These are phyloP conservation scores for Barnettozyma salicaria DNA, from an alignment of 805 yeast genomes.

Conservation along the genomic window DNA sequence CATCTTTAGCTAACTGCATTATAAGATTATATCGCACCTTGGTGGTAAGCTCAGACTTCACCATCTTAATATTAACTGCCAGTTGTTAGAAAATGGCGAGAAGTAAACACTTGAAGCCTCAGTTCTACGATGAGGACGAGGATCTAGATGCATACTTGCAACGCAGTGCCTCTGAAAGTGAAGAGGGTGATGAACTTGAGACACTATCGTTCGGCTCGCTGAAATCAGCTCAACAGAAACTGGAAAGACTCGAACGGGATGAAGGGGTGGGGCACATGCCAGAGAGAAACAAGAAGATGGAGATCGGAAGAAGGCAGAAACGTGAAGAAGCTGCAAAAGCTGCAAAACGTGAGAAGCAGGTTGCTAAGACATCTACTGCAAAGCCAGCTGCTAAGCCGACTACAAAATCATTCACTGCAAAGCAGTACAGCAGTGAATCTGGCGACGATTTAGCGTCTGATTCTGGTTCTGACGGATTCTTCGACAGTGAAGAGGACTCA, in stretches of 20 bases:
- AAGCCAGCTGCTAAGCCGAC: conserved; percentile 4
- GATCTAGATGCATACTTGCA: conserved; percentile 17
- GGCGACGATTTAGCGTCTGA: conserved; percentile 1
- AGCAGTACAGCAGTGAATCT: conserved; percentile 10
- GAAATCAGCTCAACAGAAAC: conserved; percentile 50
- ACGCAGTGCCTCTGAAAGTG: conserved; percentile 16
- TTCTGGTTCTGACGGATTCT: conserved; percentile 23
- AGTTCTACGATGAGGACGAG: conserved; percentile 19
- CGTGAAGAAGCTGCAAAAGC: conserved; percentile 1
- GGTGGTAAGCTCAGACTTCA: no score
- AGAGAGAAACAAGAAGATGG: conserved; percentile 1
- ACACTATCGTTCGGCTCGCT: conserved; percentile 62
- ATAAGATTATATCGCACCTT: no score
- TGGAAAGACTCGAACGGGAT: conserved; percentile 19
- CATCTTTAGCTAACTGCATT: not conserved
- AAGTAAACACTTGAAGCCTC: conserved; percentile 15
- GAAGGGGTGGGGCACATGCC: no score
- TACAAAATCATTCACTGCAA: conserved; percentile 16
- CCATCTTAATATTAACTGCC: not conserved
- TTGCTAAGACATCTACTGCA: not conserved
- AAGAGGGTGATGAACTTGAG: conserved; percentile 36
- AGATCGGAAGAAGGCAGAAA: conserved; percentile 1
- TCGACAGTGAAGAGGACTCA: conserved; percentile 35
- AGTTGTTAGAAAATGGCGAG: conserved; percentile 9
- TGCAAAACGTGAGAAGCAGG: conserved; percentile 1